Conservation (phyloP, 345 rosid genomes). For the Linum tenue region DNA sequence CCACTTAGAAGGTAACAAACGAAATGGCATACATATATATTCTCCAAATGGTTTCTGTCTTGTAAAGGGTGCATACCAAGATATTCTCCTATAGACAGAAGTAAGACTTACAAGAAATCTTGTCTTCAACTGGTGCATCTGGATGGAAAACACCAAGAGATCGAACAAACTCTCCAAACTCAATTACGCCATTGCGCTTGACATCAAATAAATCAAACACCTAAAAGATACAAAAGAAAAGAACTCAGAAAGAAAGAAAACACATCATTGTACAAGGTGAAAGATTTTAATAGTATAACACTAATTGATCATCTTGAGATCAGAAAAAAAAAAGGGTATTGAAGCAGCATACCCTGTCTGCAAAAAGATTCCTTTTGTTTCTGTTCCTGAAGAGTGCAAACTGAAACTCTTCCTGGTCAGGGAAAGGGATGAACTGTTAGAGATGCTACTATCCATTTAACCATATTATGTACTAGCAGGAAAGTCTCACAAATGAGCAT, state of each 20-base stretch:
- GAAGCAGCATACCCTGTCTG: constrained; percentile 57
- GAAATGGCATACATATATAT: not conserved
- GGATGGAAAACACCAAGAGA: constrained; percentile 83
- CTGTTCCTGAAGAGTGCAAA: constrained; percentile 80
- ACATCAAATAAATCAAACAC: constrained; percentile 77
- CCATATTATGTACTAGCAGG: not conserved
- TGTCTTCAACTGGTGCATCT: constrained; percentile 52
- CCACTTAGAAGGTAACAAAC: constrained; percentile 2
- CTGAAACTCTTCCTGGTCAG: constrained; percentile 74
- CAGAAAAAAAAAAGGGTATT: not conserved
- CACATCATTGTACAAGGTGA: not conserved
- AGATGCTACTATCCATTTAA: not conserved
- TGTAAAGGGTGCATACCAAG: not conserved
- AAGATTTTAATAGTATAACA: not conserved
- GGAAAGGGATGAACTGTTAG: constrained; percentile 2
- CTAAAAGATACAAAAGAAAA: constrained; percentile 23
- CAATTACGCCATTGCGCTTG: constrained; percentile 84
- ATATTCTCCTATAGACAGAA: not conserved
- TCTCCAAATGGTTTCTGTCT: not conserved
- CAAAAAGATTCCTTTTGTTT: constrained; percentile 64
- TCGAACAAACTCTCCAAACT: constrained; percentile 85
- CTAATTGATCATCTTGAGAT: not conserved
- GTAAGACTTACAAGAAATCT: constrained; percentile 51
- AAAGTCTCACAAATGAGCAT: not conserved
- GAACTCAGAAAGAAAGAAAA: constrained; percentile 6